These are phyloP conservation scores for Phytophthora rubi DNA, from an alignment of 352 stramenopile species.

Conservation along the genomic window DNA sequence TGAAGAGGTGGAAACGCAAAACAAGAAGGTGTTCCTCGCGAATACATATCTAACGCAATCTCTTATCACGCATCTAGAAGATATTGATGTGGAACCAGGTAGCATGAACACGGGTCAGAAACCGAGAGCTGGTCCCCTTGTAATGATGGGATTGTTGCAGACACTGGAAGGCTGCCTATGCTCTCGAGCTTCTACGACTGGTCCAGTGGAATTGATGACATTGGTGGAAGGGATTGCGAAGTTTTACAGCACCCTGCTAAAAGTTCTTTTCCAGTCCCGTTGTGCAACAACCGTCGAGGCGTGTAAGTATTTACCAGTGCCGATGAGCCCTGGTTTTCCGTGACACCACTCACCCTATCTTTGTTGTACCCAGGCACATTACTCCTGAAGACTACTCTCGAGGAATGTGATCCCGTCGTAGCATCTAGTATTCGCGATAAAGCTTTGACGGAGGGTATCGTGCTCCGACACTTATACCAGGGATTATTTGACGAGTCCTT, in stretches of 20 bases:
- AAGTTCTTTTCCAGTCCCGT: constrained; percentile 90
- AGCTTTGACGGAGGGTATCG: constrained; percentile 92
- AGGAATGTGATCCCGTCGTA: constrained; percentile 85
- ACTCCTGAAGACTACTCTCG: constrained; percentile 91
- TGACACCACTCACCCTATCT: constrained; percentile 1
- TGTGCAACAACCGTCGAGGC: constrained; percentile 88
- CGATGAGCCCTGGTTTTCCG: not conserved
- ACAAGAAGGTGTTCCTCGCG: constrained; percentile 78
- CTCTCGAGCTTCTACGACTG: constrained; percentile 89
- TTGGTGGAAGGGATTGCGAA: constrained; percentile 73
- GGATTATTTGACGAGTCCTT: constrained; percentile 93
- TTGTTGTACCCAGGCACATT: constrained; percentile 69
- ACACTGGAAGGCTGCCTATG: constrained; percentile 92
- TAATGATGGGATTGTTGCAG: constrained; percentile 92
- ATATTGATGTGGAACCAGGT: constrained; percentile 56
- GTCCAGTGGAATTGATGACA: constrained; percentile 62
- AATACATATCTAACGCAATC: constrained; percentile 75
- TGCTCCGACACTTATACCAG: constrained; percentile 94
- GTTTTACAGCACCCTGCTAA: constrained; percentile 84
- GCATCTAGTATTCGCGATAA: constrained; percentile 90
- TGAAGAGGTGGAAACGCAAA: constrained; percentile 72
- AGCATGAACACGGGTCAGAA: constrained; percentile 16
- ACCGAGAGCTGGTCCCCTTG: constrained; percentile 61
- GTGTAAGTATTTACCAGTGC: constrained; percentile 49
- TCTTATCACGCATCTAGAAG: constrained; percentile 64